Conservation (phyloP, 768 basidiomycete genomes). For the Lentinula aciculospora region DNA sequence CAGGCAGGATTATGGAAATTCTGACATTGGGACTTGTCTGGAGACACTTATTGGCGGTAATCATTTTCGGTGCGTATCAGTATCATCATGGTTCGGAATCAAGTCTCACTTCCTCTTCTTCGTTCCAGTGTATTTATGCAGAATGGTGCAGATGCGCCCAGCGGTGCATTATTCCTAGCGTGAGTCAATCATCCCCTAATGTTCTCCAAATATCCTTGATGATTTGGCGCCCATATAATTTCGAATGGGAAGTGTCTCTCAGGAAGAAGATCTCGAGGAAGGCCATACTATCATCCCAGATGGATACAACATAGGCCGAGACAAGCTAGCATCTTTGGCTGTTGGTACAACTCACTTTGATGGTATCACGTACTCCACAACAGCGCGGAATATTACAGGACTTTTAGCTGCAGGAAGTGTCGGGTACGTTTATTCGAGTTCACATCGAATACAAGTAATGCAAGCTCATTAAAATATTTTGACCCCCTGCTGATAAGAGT, state of each 20-base stretch:
- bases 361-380: conserved; percentile 43
- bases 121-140: conserved; percentile 5
- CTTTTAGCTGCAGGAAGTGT: conserved; percentile 45
- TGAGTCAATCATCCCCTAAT: conserved; percentile 21
- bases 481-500: neutral
- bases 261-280: conserved; percentile 16
- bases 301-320: conserved; percentile 22
- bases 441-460: no score
- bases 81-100: no score
- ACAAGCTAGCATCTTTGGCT: conserved; percentile 28
- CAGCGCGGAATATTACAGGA: conserved; percentile 41
- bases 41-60: conserved; percentile 78
- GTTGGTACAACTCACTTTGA: conserved; percentile 29
- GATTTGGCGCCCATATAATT: no score
- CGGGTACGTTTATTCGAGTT: conserved; percentile 30
- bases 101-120: no score
- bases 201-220: neutral
- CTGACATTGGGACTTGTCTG: conserved; percentile 60
- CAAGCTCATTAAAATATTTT: neutral
- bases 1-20: conserved; percentile 70
- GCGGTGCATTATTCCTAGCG: conserved; percentile 57
- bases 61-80: conserved; percentile 64
- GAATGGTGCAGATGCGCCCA: conserved; percentile 38
- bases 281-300: conserved; percentile 46
- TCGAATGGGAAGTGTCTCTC: neutral